Percentiles rank a stretch among this genome's conserved stretches.
These are phyloP conservation scores for Nannizziopsis barbatae DNA, from an alignment of 2,329 filamentous ascomycete genomes.

Conservation along the genomic window DNA sequence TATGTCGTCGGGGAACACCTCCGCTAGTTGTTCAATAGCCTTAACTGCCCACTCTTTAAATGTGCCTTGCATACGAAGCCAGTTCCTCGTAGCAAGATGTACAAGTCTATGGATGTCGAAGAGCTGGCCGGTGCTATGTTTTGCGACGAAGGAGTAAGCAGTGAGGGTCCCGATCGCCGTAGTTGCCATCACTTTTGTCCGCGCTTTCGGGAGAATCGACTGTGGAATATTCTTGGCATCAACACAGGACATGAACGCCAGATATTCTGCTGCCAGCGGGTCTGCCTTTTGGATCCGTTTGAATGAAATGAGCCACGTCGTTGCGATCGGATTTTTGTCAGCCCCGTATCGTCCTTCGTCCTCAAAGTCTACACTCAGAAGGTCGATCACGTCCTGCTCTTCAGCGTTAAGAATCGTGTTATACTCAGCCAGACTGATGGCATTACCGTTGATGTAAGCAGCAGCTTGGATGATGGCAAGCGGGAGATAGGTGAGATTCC, in stretches of 20 bases:
- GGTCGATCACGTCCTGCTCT: background rate
- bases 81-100: background rate
- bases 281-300: background rate
- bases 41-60: background rate
- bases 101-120: background rate
- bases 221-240: background rate
- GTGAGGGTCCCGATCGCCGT: background rate
- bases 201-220: background rate
- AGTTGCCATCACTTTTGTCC: too few relatives aligned
- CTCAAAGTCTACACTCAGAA: background rate
- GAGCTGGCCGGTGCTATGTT: too few relatives aligned
- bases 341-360: background rate
- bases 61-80: background rate
- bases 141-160: background rate
- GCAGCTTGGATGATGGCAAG: conserved; percentile 1
- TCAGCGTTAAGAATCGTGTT: background rate
- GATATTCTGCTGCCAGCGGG: background rate
- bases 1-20: background rate
- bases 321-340: background rate
- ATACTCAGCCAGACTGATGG: background rate
- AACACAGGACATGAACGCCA: background rate
- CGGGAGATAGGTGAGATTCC: background rate
- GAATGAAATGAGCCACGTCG: background rate
- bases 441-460: background rate
- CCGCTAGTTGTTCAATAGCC: background rate